Evolutionary conservation across 345 rosid genomes (phyloP), one percentile per base, ranked within the genome.

Genomic region (Hibiscus trionum): DNA sequence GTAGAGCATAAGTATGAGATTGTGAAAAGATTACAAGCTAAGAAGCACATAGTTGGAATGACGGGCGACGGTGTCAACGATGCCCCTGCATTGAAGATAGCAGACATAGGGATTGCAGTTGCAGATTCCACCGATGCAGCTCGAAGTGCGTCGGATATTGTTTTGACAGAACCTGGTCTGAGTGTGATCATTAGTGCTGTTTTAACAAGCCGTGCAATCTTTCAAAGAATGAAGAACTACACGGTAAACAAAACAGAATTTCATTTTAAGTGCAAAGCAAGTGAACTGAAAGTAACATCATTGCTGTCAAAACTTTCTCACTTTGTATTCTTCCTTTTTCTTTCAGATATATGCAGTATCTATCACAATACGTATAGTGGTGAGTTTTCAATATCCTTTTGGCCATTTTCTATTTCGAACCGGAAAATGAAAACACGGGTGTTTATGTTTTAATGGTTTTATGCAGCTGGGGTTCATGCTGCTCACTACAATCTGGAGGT

Each of bases 51-150:
- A 55, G 92, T 87, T 77, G 96, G 98, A 79, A 93, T 93, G 98
- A 93, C 98, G 1, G 98, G 98, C 17, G 98, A 90, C 74, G 96
- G 96, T 70, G 98, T 93, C 49, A 93, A 93, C 35, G 98, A 93
- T 78, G 96, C 98, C 46, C 98, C 94, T 3, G 98, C 96, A 33
- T 78, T 93, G 44, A 90, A 93, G 85, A 81, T 81, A 74, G 96
- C 96, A 26, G 98, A 90, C 81, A 93, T 93, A 24, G 98, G 98
- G 53, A 90, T 93, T 79, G 98, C 96, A 29, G 98, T 93, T 61
- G 96, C 91, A 3, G 98, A 93, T 84, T 84, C 98, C 10, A 93
- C 98, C 11, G 98, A 93, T 84, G 98, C 96, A 24, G 98, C 98
- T 72, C 87, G 90, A 5, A 73, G 95, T 79, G 98, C 98, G 72